These are phyloP conservation scores for Mortierella sp. DNA, from an alignment of 371 early-diverging fungal species.

Conservation along the genomic window DNA sequence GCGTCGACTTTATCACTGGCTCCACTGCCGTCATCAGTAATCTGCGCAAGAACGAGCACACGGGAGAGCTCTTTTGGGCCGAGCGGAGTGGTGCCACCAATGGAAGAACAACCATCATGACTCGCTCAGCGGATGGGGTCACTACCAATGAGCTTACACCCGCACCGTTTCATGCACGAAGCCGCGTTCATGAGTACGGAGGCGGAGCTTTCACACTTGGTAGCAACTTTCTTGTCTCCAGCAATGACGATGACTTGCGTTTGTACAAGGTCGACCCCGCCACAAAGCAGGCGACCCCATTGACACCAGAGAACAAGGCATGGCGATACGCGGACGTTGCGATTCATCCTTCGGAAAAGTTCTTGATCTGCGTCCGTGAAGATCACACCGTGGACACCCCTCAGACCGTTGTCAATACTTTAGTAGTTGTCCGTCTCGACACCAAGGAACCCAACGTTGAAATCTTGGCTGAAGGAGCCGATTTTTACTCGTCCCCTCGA, in stretches of 20 bases:
- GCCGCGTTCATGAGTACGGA: conserved; percentile 83
- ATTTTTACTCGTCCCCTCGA: conserved; percentile 75
- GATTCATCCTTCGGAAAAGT: conserved; percentile 63
- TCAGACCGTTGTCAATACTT: conserved; percentile 66
- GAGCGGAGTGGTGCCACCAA: conserved; percentile 40
- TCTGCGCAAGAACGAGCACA: conserved; percentile 44
- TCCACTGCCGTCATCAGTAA: conserved; percentile 24
- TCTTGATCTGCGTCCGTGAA: conserved; percentile 72
- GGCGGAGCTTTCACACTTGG: conserved; percentile 70
- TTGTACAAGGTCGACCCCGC: conserved; percentile 62
- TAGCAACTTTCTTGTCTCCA: conserved; percentile 68
- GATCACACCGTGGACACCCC: conserved; percentile 71
- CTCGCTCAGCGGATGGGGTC: conserved; percentile 20
- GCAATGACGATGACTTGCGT: conserved; percentile 67
- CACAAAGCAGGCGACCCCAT: conserved; percentile 48
- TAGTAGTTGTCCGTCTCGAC: conserved; percentile 67
- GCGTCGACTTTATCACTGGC: conserved; percentile 44
- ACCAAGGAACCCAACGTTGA: conserved; percentile 53
- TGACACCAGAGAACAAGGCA: conserved; percentile 58
- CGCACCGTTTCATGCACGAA: conserved; percentile 57
- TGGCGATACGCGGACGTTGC: conserved; percentile 72
- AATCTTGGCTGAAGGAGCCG: conserved; percentile 64
- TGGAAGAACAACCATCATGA: conserved; percentile 48
- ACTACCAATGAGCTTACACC: conserved; percentile 50
- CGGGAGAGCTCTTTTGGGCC: conserved; percentile 38